These are phyloP conservation scores for Murraya paniculata DNA, from an alignment of 345 rosid species.

Conservation along the genomic window DNA sequence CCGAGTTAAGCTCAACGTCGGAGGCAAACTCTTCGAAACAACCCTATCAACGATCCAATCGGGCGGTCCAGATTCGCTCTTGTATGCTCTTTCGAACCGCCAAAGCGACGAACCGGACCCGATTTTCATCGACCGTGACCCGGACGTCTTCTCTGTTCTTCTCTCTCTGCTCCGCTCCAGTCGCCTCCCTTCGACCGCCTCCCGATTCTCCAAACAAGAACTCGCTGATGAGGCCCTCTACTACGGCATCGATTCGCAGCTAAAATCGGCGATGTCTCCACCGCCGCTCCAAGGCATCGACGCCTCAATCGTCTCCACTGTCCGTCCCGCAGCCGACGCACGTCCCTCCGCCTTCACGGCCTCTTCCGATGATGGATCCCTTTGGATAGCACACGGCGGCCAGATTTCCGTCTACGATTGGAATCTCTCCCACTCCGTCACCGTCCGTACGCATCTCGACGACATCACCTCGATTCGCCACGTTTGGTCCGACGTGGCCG, in stretches of 20 bases:
- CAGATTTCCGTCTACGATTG: constrained; percentile 82
- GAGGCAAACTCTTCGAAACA: constrained; percentile 81
- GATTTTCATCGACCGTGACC: constrained; percentile 90
- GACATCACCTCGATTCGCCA: constrained; percentile 63
- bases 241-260: constrained; percentile 74
- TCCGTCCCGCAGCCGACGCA: constrained; percentile 68
- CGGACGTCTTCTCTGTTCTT: constrained; percentile 80
- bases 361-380: constrained; percentile 57
- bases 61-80: constrained; percentile 78
- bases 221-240: constrained; percentile 85
- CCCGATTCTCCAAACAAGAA: constrained; percentile 69
- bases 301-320: constrained; percentile 59
- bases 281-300: constrained; percentile 69
- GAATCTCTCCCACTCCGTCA: constrained; percentile 52
- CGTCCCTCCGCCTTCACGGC: constrained; percentile 65
- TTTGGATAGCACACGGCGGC: constrained; percentile 93
- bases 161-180: constrained; percentile 77
- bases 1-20: constrained; percentile 86
- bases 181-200: constrained; percentile 61
- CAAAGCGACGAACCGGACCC: constrained; percentile 36
- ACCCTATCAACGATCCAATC: constrained; percentile 70
- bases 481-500: constrained; percentile 63
- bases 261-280: constrained; percentile 61
- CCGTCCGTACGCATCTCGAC: constrained; percentile 78
- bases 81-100: constrained; percentile 63